These are phyloP conservation scores for Nannizzia gypsea DNA, from an alignment of 2,329 filamentous ascomycete species.

Conservation along the genomic window DNA sequence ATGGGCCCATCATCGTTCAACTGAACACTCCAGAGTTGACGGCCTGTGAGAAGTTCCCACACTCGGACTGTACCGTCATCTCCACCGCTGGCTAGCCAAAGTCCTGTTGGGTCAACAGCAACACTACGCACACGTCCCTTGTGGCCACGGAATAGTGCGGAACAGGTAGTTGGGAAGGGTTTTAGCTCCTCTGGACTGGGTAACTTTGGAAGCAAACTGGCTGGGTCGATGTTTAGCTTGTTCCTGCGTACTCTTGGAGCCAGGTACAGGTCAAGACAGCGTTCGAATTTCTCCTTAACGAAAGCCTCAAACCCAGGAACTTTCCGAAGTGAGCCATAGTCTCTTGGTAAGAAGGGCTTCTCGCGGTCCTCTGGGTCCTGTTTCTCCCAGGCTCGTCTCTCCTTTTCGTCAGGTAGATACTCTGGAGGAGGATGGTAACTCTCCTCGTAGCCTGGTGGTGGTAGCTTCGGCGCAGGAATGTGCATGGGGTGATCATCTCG, in stretches of 20 bases:
- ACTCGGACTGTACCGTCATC: constrained; percentile 87
- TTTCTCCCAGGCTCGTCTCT: constrained; percentile 74
- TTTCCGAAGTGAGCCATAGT: constrained; percentile 72
- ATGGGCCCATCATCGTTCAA: constrained; percentile 68
- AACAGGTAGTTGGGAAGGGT: constrained; percentile 84
- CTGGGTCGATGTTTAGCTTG: constrained; percentile 91
- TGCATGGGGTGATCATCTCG: constrained; percentile 83
- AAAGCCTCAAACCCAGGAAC: constrained; percentile 85
- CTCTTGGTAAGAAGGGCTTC: constrained; percentile 72
- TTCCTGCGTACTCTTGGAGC: constrained; percentile 86
- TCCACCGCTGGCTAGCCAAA: constrained; percentile 80
- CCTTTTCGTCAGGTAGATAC: constrained; percentile 76
- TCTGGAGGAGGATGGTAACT: constrained; percentile 94
- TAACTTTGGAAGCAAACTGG: constrained; percentile 81
- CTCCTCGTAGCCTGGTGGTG: constrained; percentile 86
- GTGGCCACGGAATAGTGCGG: constrained; percentile 78
- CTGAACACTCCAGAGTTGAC: constrained; percentile 75
- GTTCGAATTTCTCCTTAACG: constrained; percentile 91
- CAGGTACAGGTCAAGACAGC: constrained; percentile 88
- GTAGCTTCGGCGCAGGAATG: constrained; percentile 82
- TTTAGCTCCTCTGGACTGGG: constrained; percentile 86
- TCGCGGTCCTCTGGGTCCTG: constrained; percentile 78
- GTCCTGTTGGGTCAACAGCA: constrained; percentile 71
- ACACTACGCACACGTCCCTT: constrained; percentile 76
- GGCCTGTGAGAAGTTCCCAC: constrained; percentile 77